Percentiles rank a stretch among this genome's conserved stretches.
Evolutionary conservation across 108 stramenopile genomes (phyloP).

Genomic region (Epithemia pelagica): DNA sequence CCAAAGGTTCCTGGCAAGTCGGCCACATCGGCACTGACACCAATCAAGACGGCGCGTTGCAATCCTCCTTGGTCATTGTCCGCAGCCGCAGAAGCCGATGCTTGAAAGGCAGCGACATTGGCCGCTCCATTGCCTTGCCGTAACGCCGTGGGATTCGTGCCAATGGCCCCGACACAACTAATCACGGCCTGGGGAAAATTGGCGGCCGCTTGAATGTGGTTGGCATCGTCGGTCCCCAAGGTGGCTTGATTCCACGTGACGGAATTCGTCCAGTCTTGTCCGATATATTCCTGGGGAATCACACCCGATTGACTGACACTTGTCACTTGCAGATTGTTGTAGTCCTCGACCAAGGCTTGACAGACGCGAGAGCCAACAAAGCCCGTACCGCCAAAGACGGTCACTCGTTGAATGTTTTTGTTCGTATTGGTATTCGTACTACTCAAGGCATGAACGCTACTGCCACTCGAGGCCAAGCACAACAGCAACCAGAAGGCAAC

Average conservation of each 20-base stretch:
- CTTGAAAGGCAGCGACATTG: no score
- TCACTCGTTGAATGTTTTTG: no score
- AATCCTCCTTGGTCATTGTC: constrained; percentile 32
- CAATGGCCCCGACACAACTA: constrained; percentile 55
- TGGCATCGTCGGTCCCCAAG: no score
- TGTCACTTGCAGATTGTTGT: constrained; percentile 27
- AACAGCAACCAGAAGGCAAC: no score
- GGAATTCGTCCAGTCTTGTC: constrained; percentile 11
- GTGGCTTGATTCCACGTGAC: not conserved
- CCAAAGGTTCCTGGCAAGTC: constrained; percentile 46
- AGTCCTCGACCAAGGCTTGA: constrained; percentile 30
- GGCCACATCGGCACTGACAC: constrained; percentile 57
- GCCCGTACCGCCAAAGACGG: constrained; percentile 64
- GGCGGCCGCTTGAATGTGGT: constrained; percentile 14
- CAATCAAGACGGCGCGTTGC: constrained; percentile 45
- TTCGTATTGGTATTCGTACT: constrained; percentile 22
- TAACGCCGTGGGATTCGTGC: constrained; percentile 38
- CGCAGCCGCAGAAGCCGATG: no score
- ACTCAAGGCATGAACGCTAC: constrained; percentile 9
- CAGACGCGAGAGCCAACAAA: constrained; percentile 59
- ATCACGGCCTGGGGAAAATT: constrained; percentile 40
- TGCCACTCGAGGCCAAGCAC: not conserved
- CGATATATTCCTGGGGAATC: constrained; percentile 25
- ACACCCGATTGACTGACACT: constrained; percentile 27
- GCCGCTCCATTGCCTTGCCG: constrained; percentile 41